Conservation (phyloP, 306 rosid species). For the Corylus avellana region DNA sequence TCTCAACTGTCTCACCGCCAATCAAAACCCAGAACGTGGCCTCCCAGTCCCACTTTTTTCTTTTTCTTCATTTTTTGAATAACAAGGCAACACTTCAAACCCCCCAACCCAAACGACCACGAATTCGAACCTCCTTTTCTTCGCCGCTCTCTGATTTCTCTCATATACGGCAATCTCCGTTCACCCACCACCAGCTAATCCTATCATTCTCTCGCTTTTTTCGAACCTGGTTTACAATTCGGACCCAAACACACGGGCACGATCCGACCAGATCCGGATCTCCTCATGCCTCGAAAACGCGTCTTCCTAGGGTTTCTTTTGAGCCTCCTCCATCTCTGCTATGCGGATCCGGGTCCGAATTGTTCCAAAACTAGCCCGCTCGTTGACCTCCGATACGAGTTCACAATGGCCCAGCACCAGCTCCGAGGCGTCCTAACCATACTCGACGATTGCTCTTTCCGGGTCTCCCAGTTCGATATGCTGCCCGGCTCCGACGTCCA, state of each 20-base stretch:
- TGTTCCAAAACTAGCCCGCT: slow-evolving; percentile 51
- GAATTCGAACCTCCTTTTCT: too few relatives aligned
- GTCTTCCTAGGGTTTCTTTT: slow-evolving; percentile 34
- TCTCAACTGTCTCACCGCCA: not conserved
- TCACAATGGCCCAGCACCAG: slow-evolving; percentile 84
- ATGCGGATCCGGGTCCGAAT: slow-evolving; percentile 53
- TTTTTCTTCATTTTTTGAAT: not conserved
- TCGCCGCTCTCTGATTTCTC: not conserved
- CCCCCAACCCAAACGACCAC: not conserved
- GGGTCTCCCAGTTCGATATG: slow-evolving; percentile 87
- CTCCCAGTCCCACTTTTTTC: not conserved
- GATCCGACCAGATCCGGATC: slow-evolving; percentile 37
- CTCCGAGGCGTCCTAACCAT: slow-evolving; percentile 64
- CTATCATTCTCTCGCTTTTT: not conserved
- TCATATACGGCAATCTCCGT: slow-evolving; percentile 35
- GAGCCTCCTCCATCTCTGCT: slow-evolving; percentile 18
- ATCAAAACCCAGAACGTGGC: slow-evolving; percentile 2
- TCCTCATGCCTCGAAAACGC: slow-evolving; percentile 67
- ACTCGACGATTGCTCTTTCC: slow-evolving; percentile 72
- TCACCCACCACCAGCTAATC: slow-evolving; percentile 20
- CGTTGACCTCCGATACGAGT: slow-evolving; percentile 47
- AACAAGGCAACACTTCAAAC: not conserved
- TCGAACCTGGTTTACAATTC: slow-evolving; percentile 1
- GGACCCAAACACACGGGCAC: slow-evolving; percentile 25
- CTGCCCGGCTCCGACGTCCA: slow-evolving; percentile 70